Evolutionary conservation across 2,329 filamentous ascomycete genomes (phyloP).

Genomic region (Colletotrichum simmondsii): DNA sequence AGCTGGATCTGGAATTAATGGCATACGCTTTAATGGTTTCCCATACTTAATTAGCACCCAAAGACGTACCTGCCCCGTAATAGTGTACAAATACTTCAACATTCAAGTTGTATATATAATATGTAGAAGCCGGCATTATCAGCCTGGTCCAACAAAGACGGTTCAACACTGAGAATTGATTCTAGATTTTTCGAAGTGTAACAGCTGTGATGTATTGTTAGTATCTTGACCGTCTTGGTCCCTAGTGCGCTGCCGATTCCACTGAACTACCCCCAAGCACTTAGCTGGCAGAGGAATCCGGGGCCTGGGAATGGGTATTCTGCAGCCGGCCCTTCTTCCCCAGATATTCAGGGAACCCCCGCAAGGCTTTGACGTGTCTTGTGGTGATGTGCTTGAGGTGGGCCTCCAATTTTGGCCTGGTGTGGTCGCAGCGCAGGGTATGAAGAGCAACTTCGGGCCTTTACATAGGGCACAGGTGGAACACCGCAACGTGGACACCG

Average conservation of each 20-base stretch:
- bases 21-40: too few relatives aligned
- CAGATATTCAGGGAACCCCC: neutral
- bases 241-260: too few relatives aligned
- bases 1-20: constrained; percentile 50
- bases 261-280: too few relatives aligned
- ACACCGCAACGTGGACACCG: neutral
- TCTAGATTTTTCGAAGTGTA: neutral
- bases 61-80: neutral
- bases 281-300: neutral
- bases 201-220: neutral
- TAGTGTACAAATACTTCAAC: constrained; percentile 21
- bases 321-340: neutral
- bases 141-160: neutral
- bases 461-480: neutral
- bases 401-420: neutral
- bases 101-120: neutral
- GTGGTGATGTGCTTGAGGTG: neutral
- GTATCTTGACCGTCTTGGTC: neutral
- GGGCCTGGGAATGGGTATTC: neutral
- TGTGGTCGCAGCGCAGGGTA: too few relatives aligned
- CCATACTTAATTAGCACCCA: neutral
- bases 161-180: neutral
- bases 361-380: too few relatives aligned
- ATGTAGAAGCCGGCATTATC: neutral
- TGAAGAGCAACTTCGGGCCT: neutral